phyloP scores from a whole-genome alignment of 495 filamentous ascomycete genomes.

The Aspergillus wentii region DNA sequence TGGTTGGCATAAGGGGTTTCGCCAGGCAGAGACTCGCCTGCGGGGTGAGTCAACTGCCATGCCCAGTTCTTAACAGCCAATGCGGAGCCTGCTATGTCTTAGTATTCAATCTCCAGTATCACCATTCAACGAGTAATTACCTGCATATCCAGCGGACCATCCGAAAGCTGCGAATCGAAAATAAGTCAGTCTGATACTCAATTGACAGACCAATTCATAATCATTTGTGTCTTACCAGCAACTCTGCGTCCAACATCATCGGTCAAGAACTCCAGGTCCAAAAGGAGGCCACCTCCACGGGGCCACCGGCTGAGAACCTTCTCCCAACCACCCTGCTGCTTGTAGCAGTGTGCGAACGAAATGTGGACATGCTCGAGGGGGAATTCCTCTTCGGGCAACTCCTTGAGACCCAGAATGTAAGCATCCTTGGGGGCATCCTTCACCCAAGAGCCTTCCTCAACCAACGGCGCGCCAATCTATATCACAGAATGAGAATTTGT shows the following conservation, averaged over 20 bases:
- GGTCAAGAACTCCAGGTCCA: constrained; percentile 90
- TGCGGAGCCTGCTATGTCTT: constrained; percentile 45
- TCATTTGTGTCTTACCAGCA: constrained; percentile 40
- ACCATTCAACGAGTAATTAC: constrained; percentile 19
- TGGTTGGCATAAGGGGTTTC: constrained; percentile 76
- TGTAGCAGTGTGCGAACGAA: constrained; percentile 82
- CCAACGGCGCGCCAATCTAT: constrained; percentile 65
- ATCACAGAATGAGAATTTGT: constrained; percentile 3
- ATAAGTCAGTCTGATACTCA: constrained; percentile 10
- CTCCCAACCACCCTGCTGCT: constrained; percentile 84
- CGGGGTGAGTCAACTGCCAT: constrained; percentile 72
- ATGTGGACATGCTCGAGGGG: constrained; percentile 84
- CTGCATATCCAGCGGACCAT: constrained; percentile 78
- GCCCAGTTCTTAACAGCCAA: constrained; percentile 83
- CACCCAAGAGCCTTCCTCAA: constrained; percentile 77
- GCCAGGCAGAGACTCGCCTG: constrained; percentile 56
- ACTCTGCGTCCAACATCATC: constrained; percentile 75
- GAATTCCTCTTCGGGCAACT: constrained; percentile 83
- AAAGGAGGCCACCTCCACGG: constrained; percentile 74
- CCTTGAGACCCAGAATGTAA: constrained; percentile 90
- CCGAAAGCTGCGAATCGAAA: constrained; percentile 44
- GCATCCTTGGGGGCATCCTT: constrained; percentile 66
- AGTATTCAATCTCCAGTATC: background rate
- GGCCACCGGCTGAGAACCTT: constrained; percentile 75
- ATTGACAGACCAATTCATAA: constrained; percentile 9